Evolutionary conservation across 148 eudicot species (phyloP), one percentile per base, ranked within the genome.

Genomic region (Beta vulgaris): DNA sequence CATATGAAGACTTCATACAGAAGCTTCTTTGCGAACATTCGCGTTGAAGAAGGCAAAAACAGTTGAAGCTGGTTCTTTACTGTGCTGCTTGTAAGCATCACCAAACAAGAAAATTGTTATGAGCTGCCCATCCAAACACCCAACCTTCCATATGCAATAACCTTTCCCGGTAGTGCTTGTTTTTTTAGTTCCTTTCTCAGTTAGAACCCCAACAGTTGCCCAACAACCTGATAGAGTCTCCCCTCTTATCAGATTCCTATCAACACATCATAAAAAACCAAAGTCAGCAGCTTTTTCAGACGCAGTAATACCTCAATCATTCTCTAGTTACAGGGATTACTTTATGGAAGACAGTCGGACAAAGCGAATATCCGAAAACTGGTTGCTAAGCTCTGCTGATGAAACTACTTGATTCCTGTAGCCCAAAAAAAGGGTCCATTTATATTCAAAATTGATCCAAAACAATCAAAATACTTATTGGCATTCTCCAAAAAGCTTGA

Each of bases 161-260:
- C 82, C 62, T 79, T 90, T 90, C 74, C 97, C 98, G 21, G 84
- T 79, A 57, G 98, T 84, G 85, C 92, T 92, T 34, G 72, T 86
- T 64, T 82, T 90, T 36, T 82, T 79, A n/a, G n/a, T 76, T 4
- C 92, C 91, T 69, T 82, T 95, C 77, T 89, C 98, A 6, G 81
- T 78, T 79, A 95, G 62, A 71, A 95, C 89, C 44, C 98, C 98
- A 75, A 89, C 86, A 46, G 98, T 95, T 70, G 96, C 96, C 98
- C 98, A 95, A 84, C 97, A 89, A 71, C 98, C 98, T 51, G 91
- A 85, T 44, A 92, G 83, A 46, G 90, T 90, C 67, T 92, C 98
- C 69, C 98, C 97, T 21, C 51, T 83, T 42, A 92, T 76, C 77
- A 89, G 73, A 84, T 95, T 95, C 88, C 98, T 95, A 68, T 60